These are phyloP conservation scores for Sanghuangporus baumii DNA, from an alignment of 1,284 basidiomycete genomes.

Conservation along the genomic window DNA sequence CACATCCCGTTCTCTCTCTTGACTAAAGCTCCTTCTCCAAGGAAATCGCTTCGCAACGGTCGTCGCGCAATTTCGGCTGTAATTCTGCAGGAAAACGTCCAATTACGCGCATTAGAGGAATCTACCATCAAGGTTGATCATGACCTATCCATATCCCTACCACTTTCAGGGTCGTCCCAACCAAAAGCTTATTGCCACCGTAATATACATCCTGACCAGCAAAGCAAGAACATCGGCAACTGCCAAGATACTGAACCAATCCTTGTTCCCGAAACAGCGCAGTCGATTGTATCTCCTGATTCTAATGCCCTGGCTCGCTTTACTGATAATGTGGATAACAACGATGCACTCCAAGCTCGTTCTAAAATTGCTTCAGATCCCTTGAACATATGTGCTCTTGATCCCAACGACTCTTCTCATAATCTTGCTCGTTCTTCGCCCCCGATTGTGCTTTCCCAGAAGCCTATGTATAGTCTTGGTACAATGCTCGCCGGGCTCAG, in stretches of 20 bases:
- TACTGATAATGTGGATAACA: neutral
- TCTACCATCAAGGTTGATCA: neutral
- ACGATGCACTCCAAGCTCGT: neutral
- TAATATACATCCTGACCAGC: neutral
- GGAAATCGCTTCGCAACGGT: neutral
- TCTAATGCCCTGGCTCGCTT: neutral
- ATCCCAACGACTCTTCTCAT: neutral
- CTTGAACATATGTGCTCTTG: neutral
- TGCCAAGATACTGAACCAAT: neutral
- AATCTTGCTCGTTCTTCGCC: neutral
- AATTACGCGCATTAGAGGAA: neutral
- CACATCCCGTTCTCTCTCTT: neutral
- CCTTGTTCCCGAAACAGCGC: neutral
- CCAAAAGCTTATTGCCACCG: neutral
- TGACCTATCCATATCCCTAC: neutral
- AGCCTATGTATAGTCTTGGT: constrained; percentile 7
- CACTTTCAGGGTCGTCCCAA: neutral
- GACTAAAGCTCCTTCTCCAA: neutral
- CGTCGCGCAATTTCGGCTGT: neutral
- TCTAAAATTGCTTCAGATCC: neutral
- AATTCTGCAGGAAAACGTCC: neutral
- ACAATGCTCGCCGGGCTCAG: constrained; percentile 8
- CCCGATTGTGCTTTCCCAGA: neutral
- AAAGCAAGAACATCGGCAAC: neutral
- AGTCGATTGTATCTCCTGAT: neutral